Evolutionary conservation across 108 stramenopile species (phyloP), one percentile per base, ranked within the genome.

Genomic region (Skeletonema menzelii): DNA sequence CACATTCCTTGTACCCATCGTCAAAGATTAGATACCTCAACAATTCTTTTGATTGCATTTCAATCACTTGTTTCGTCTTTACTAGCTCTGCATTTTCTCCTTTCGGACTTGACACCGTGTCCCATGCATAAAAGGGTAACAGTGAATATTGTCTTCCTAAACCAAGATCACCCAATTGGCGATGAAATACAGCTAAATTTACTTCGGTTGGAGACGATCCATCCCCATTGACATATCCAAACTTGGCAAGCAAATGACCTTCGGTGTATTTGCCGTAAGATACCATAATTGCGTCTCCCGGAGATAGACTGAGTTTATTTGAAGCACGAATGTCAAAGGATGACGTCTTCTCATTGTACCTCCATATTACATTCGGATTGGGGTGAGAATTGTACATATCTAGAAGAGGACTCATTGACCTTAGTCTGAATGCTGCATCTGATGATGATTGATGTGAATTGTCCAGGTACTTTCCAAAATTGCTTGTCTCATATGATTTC

Each of bases 331-430:
- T 67, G 0, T 79, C 69, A 83, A 88, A 95, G 5, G 85, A 79
- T 56, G 76, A 42, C 22, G 78, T 70, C 69, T 35, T 59, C 19
- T 67, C 13, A 22, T 85, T 64, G 72, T 88, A 91, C 31, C 70
- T 72, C 77, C 87, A 87, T 11, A 59, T 66, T 0, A 84, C 87
- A 73, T 91, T 92, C 19, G 89, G 83, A 22, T 86, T 73, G 10
- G 91, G 85, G 67, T 95, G 93, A 26, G 87, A 87, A 83, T 95
- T 85, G 79, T 87, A 89, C 75, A 91, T 76, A 55, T 95, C 93
- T 15, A 91, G 76, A 14, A 95, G 85, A 3, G 91, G 93, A 57
- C 86, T 77, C 89, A 95, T 89, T 47, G 87, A 76, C 60, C 86
- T 42, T 55, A 88, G 74, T 56, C 80, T 73, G n/a, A 75, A 65